Evolutionary conservation across 352 stramenopile genomes (phyloP), one percentile per base, ranked within the genome.

Genomic region (Globisporangium camurandrum): DNA sequence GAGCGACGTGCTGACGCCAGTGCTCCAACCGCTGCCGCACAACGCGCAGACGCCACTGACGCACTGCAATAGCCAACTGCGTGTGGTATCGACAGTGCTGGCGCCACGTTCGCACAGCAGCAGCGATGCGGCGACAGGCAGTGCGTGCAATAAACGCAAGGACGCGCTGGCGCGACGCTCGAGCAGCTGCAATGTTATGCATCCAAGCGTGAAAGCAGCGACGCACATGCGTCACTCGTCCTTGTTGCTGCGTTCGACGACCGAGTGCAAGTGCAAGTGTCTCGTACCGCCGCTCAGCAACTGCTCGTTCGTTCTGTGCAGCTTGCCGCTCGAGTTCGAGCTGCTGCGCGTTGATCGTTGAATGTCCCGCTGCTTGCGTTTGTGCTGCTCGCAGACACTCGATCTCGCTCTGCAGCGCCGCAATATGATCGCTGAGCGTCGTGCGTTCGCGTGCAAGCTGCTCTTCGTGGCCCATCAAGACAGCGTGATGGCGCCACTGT

Each of bases 1-100:
- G 34, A 23, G 42, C 26, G 28, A 46, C 54, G 26, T 46, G 23
- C 27, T 44, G 37, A 8, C 62, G 46, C 62, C 64, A 77, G 9
- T 47, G 36, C 2, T 44, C 3, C 24, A 71, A 71, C 14, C 45
- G 64, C 20, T 59, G 47, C 14, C 46, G 28, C 11, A 56, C 24
- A 42, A 40, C 52, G 44, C 44, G 41, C 19, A 44, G 42, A 16
- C 37, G 20, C 16, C 52, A 8, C 0, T 37, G 23, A 9, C 24
- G 19, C 3, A 49, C 37, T 3, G 27, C 28, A 4, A 24, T 20
- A 10, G 12, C 36, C 1, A 59, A 23, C n/a, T 42, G 44, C 22
- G 10, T 19, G 12, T n/a, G 52, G 11, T 38, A 45, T 28, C 20
- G 23, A 4, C 38, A 14, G 3, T 43, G 45, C 20, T 38, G 31